Evolutionary conservation across 163 green algal genomes (phyloP).

Genomic region (Volvox carteri): DNA sequence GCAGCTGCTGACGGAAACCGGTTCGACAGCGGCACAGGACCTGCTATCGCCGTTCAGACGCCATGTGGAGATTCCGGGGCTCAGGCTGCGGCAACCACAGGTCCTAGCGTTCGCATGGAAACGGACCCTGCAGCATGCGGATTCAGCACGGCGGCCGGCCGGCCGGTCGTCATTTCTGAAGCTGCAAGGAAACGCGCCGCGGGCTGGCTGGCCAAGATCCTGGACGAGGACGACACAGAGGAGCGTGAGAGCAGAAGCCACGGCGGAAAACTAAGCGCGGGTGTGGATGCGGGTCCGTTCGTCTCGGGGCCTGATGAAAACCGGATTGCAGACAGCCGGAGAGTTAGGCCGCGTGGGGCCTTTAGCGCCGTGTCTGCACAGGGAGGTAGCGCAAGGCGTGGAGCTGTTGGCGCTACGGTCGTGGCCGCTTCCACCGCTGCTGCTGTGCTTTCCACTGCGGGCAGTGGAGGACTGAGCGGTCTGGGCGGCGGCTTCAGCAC

Average conservation of each 20-base stretch:
- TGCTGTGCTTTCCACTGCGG: not conserved
- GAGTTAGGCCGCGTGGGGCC: no score
- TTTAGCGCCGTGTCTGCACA: no score
- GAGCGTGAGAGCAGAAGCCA: not conserved
- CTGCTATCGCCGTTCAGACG: no score
- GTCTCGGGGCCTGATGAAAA: no score
- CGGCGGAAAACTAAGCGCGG: not conserved
- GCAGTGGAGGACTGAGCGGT: not conserved
- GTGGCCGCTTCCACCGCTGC: not conserved
- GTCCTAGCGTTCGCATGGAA: not conserved
- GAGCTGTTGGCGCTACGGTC: not conserved
- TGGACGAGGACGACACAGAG: not conserved
- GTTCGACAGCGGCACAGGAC: no score
- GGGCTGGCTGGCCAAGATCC: not conserved
- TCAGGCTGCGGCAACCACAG: no score
- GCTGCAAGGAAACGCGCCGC: slow-evolving; percentile 9
- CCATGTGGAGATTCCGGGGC: no score
- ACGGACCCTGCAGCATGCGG: no score
- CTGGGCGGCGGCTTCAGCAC: slow-evolving; percentile 1
- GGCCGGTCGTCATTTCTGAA: slow-evolving; percentile 16
- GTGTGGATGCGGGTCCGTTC: not conserved
- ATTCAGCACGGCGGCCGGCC: slow-evolving; percentile 12
- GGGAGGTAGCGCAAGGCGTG: no score
- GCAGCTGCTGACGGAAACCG: no score
- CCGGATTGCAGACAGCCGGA: no score